These are phyloP conservation scores for Mycena sp. DNA, from an alignment of 1,284 basidiomycete species.

Conservation along the genomic window DNA sequence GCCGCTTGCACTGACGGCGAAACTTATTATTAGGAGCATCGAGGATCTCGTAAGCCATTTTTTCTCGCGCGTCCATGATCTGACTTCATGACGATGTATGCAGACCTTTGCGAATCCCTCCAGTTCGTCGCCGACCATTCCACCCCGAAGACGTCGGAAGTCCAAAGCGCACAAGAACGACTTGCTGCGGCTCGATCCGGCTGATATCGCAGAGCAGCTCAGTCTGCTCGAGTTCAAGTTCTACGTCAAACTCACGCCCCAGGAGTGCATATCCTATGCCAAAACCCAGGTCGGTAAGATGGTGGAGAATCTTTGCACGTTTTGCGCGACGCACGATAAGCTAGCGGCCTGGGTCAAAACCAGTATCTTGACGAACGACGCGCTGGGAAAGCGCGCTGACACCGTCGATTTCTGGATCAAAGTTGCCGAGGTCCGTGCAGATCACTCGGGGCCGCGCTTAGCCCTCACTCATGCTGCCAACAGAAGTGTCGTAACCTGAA, in stretches of 20 bases:
- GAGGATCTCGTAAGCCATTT: slow-evolving; percentile 60
- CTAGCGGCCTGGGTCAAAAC: slow-evolving; percentile 72
- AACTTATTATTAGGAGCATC: slow-evolving; percentile 60
- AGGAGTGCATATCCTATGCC: slow-evolving; percentile 69
- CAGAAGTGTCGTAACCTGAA: slow-evolving; percentile 74
- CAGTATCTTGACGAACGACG: slow-evolving; percentile 63
- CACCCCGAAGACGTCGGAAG: slow-evolving; percentile 50
- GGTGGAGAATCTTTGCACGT: slow-evolving; percentile 58
- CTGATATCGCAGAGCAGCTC: slow-evolving; percentile 71
- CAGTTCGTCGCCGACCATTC: slow-evolving; percentile 37
- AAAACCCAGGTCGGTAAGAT: slow-evolving; percentile 49
- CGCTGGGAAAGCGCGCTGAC: slow-evolving; percentile 61
- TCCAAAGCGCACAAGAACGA: slow-evolving; percentile 60
- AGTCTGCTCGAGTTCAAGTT: slow-evolving; percentile 64
- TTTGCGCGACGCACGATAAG: slow-evolving; percentile 69
- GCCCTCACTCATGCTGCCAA: background rate
- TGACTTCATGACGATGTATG: slow-evolving; percentile 23
- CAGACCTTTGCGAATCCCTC: slow-evolving; percentile 45
- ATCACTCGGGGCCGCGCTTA: background rate
- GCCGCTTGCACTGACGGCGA: slow-evolving; percentile 56
- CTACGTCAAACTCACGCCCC: slow-evolving; percentile 66
- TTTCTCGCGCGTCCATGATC: slow-evolving; percentile 9
- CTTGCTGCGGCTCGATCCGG: slow-evolving; percentile 60
- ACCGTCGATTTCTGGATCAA: slow-evolving; percentile 80
- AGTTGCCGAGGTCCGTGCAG: slow-evolving; percentile 68